phyloP scores from a whole-genome alignment of 2,329 filamentous ascomycete species.

The Zelopaecilomyces penicillatus region DNA sequence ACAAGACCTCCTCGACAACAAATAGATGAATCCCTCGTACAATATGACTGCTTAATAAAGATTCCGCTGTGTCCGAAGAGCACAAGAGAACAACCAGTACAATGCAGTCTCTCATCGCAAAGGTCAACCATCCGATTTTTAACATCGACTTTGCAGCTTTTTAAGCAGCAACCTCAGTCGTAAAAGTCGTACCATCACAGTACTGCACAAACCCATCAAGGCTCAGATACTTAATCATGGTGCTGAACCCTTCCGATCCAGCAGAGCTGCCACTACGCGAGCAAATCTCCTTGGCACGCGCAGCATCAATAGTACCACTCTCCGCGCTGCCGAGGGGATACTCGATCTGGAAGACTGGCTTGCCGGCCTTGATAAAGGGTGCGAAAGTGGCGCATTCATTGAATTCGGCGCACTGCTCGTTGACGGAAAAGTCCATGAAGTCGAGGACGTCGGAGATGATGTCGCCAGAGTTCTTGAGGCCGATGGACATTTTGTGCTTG shows the following conservation, averaged over 20 bases:
- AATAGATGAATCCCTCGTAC: too few relatives aligned
- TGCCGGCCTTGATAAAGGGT: constrained; percentile 48
- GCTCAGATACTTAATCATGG: constrained; percentile 55
- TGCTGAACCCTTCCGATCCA: constrained; percentile 47
- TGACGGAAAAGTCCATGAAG: constrained; percentile 56
- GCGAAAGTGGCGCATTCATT: constrained; percentile 50
- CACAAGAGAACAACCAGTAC: too few relatives aligned
- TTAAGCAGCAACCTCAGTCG: constrained; percentile 11
- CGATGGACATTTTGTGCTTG: constrained; percentile 47
- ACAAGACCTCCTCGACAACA: too few relatives aligned
- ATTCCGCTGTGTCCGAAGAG: too few relatives aligned
- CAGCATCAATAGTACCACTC: constrained; percentile 24
- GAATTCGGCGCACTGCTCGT: constrained; percentile 59
- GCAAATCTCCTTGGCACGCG: constrained; percentile 35
- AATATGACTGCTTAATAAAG: too few relatives aligned
- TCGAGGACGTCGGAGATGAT: constrained; percentile 43
- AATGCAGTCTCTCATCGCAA: too few relatives aligned
- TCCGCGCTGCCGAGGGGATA: constrained; percentile 45
- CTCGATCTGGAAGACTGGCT: constrained; percentile 67
- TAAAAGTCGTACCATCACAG: constrained; percentile 32
- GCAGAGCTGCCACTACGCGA: constrained; percentile 24
- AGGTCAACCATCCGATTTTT: too few relatives aligned
- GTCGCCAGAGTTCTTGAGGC: constrained; percentile 58
- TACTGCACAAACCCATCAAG: constrained; percentile 54
- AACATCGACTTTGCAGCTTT: too few relatives aligned